Evolutionary conservation across 2,329 filamentous ascomycete genomes (phyloP).

Genomic region (Colletotrichum camelliae): DNA sequence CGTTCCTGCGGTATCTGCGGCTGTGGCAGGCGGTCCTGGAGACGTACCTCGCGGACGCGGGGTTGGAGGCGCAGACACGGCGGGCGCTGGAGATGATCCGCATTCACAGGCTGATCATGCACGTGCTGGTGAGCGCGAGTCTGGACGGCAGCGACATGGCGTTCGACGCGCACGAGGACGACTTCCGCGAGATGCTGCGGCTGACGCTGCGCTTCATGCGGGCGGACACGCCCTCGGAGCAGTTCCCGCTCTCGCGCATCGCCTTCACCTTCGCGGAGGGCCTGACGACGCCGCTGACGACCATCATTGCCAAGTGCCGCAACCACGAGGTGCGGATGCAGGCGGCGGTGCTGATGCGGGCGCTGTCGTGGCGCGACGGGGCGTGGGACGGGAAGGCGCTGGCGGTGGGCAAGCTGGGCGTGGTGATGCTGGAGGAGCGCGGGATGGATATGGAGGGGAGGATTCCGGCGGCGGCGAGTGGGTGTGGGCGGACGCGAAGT

Average conservation of each 20-base stretch:
- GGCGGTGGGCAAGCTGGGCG: constrained; percentile 19
- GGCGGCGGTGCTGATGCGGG: constrained; percentile 8
- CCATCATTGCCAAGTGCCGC: constrained; percentile 22
- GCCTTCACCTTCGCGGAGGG: constrained; percentile 18
- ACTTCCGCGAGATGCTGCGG: constrained; percentile 19
- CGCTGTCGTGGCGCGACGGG: constrained; percentile 21
- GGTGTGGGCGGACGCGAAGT: constrained; percentile 17
- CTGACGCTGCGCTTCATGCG: constrained; percentile 7
- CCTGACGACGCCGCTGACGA: constrained; percentile 17
- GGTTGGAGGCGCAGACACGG: not conserved
- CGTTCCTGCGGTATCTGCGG: constrained; percentile 1
- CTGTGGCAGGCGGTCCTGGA: not conserved
- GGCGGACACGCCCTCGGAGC: not conserved
- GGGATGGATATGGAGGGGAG: constrained; percentile 16
- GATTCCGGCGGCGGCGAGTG: constrained; percentile 16
- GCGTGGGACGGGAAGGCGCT: constrained; percentile 20
- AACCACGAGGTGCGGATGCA: constrained; percentile 21
- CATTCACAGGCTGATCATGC: constrained; percentile 10
- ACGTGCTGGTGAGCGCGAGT: constrained; percentile 13
- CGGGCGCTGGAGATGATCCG: constrained; percentile 16
- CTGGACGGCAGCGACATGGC: constrained; percentile 21
- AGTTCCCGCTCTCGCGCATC: not conserved
- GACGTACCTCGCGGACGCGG: not conserved
- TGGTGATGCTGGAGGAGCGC: constrained; percentile 23
- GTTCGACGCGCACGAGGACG: constrained; percentile 19